Evolutionary conservation across 306 rosid species (phyloP).

Genomic region (Alnus glutinosa): DNA sequence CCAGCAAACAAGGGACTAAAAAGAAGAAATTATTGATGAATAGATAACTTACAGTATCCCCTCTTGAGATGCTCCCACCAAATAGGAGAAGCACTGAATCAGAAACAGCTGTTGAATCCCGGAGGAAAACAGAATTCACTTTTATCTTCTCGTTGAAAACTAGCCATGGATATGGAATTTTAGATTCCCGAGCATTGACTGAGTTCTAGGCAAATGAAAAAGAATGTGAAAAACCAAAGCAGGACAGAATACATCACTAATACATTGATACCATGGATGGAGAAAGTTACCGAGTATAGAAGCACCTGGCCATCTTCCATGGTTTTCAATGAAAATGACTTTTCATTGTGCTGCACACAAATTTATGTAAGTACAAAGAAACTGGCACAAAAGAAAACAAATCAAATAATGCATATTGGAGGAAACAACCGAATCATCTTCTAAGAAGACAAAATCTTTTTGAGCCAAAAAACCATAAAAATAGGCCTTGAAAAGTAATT

Average conservation of each 20-base stretch:
- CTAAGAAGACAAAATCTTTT: not conserved
- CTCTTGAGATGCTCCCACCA: conserved; percentile 81
- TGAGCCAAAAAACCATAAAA: not conserved
- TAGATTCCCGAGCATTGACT: conserved; percentile 84
- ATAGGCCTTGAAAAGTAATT: not conserved
- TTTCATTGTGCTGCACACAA: conserved; percentile 79
- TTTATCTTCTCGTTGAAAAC: conserved; percentile 94
- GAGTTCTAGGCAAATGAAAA: conserved; percentile 68
- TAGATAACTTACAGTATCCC: conserved; percentile 58
- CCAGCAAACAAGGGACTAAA: conserved; percentile 18
- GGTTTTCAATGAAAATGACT: conserved; percentile 82
- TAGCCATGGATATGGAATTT: conserved; percentile 94
- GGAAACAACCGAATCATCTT: not conserved
- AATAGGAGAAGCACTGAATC: conserved; percentile 84
- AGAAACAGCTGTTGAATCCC: conserved; percentile 91
- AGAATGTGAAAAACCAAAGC: conserved; percentile 26
- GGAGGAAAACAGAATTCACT: conserved; percentile 95
- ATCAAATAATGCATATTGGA: conserved; percentile 5
- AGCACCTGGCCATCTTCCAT: conserved; percentile 99
- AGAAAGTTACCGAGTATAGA: conserved; percentile 70
- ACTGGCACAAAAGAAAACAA: not conserved
- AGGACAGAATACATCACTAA: conserved; percentile 17
- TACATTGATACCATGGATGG: conserved; percentile 3
- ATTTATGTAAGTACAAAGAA: conserved; percentile 28
- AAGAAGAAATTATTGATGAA: not conserved